Base-by-base conservation (phyloP, 2,329 filamentous ascomycete species). In the Xylariaceae sp. region DNA sequence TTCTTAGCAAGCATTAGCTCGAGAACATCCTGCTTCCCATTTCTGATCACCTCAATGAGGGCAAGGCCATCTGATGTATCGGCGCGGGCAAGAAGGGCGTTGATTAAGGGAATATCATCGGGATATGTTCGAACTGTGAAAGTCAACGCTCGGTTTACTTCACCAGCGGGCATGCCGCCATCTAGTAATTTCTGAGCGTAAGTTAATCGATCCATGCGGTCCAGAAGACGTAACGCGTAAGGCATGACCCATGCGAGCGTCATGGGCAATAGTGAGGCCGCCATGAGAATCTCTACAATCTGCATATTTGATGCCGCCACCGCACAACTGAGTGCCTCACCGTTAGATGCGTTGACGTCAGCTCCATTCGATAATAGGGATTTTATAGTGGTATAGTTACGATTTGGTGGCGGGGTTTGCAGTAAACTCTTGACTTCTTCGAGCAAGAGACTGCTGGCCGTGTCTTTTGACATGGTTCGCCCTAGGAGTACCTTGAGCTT, bases 291-390 rank as follows among this genome's bases (percentile, higher is more conserved):
- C 40, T 81, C 78, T 9, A 76, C 72, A 7, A 83, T 65, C 4
- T 70, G 70, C 0, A 69, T 65, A 42, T 77, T 71, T 13, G 74
- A 73, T 1, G 72, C 73, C 16, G 72, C 72, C 2, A 84, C 74
- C 4, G 80, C 79, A 49, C 71, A 70, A 49, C 77, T 77, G 0
- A 85, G 65, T 0, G 80, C 74, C 1, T 76, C 73, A 0, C 74
- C 79, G 22, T 80, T 76, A 53, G 75, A 72, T 1, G 73, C 70
- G 57, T 84, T 82, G n/a, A 81, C 70, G 44, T 83, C 76, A 2
- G 80, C 81, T 0, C 80, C 79, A 1, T 74, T 71, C 1, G 72
- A 70, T 1, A 85, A 63, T 0, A 84, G 71, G 0, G 72, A 67
- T 51, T 74, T 72, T 32, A 83, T 54, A 0, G 76, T 72, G 2